Conservation (phyloP, 306 rosid species). For the Crotalaria pallida region DNA sequence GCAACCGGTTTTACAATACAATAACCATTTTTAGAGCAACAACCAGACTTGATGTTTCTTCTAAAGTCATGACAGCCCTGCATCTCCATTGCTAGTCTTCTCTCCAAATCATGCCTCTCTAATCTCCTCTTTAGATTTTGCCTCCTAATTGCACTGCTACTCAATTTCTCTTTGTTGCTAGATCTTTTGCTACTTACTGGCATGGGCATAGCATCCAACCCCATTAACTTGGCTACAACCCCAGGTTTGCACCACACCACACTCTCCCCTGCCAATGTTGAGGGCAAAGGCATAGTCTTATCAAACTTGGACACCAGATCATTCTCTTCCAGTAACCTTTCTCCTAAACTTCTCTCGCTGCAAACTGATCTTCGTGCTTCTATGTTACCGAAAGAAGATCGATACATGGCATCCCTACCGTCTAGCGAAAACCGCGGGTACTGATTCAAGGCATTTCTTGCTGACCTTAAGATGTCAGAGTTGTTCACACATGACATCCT, state of each 20-base stretch:
- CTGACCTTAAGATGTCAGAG: conserved; percentile 73
- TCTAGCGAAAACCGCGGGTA: conserved; percentile 93
- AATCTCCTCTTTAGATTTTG: conserved; percentile 43
- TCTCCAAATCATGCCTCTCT: conserved; percentile 51
- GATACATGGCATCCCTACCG: conserved; percentile 86
- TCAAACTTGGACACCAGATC: conserved; percentile 3
- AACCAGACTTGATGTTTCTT: conserved; percentile 25
- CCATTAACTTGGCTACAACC: conserved; percentile 88
- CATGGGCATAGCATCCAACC: conserved; percentile 78
- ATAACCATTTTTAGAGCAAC: conserved; percentile 36
- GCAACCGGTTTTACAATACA: conserved; percentile 44
- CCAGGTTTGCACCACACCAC: conserved; percentile 91
- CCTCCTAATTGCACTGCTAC: conserved; percentile 22
- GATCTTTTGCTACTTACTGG: conserved; percentile 30
- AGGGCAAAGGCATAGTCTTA: conserved; percentile 34
- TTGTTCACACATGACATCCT: conserved; percentile 78
- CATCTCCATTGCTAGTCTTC: conserved; percentile 49
- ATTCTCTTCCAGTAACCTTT: conserved; percentile 16
- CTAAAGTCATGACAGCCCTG: conserved; percentile 22
- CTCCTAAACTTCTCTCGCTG: conserved; percentile 38
- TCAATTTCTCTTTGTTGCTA: conserved; percentile 31
- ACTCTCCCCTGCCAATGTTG: conserved; percentile 62
- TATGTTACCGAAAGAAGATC: conserved; percentile 59
- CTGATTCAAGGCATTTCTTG: conserved; percentile 85
- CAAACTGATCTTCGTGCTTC: conserved; percentile 53